Percentiles rank a stretch among this genome's conserved stretches.
phyloP scores from a whole-genome alignment of 257 asterid genomes.

The Nicotiana sylvestris region DNA sequence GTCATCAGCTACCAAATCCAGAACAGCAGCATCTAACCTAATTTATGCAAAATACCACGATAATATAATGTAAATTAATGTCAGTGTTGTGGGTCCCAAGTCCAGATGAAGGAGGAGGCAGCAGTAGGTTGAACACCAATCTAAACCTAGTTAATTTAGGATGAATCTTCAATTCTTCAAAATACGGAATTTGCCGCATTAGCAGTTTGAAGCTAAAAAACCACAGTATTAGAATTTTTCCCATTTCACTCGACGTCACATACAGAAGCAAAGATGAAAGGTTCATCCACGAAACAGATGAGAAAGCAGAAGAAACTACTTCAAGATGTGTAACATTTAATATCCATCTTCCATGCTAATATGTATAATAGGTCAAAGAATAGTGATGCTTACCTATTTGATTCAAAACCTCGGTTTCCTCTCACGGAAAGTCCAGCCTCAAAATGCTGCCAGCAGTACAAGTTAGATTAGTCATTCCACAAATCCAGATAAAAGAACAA shows the following conservation, averaged over 20 bases:
- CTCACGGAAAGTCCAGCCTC: constrained; percentile 90
- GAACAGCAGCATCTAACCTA: constrained; percentile 90
- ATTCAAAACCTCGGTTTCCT: constrained; percentile 56
- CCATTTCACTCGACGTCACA: background rate
- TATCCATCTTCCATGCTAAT: background rate
- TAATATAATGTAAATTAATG: background rate
- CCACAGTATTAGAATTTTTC: background rate
- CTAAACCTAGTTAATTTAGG: background rate
- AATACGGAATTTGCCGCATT: background rate
- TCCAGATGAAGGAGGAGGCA: background rate
- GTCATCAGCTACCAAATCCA: constrained; percentile 88
- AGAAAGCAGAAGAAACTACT: background rate
- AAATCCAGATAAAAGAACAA: background rate
- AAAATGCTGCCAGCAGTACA: constrained; percentile 66
- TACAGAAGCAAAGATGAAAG: too few species aligned
- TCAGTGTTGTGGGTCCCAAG: background rate
- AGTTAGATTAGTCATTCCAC: background rate
- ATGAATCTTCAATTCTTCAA: background rate
- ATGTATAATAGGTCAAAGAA: background rate
- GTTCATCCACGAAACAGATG: background rate
- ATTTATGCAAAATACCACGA: constrained; percentile 11
- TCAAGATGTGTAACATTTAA: background rate
- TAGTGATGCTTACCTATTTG: constrained; percentile 53
- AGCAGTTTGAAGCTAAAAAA: background rate
- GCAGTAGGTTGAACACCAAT: background rate